Base-by-base conservation (phyloP, 129 eudicot genomes). In the Helichrysum umbraculigerum region DNA sequence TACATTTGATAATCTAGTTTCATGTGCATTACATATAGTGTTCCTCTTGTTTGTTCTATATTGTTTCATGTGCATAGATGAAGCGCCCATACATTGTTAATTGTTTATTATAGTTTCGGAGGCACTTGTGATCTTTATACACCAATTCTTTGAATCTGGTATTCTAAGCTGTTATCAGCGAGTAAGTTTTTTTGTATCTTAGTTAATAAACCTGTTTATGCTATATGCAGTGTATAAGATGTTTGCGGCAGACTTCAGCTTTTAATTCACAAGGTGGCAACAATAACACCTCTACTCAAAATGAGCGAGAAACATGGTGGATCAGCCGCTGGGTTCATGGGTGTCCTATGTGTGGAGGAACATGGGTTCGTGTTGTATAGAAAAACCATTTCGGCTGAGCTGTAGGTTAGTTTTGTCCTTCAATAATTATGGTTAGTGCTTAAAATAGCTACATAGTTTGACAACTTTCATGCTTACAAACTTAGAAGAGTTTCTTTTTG, bases 281-380 rank as follows among this genome's bases (percentile, higher is more conserved):
- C 44, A 76, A 32, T 28, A 78, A 64, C 76, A 19, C 87, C 35
- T 29, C 91, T 57, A 80, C 79, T 72, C 96, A 90, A 72, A 84
- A 78, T 64, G 97, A 94, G 73, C 79, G 87, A 78, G 97, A 94
- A 80, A 79, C 65, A 4, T 94, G 91, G 90, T 93, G 98, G 98
- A 87, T 94, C 77, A 87, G 97, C 81, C 96, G 98, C 14, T 94
- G 98, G 98, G 93, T 87, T 54, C 85, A 77, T 79, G 96, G 98
- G 6, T 94, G 98, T 81, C 98, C 98, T 14, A 94, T 94, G 93
- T 94, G 98, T 79, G 98, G 98, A 34, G 98, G 98, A 66, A 84
- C 96, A 14, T 94, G 98, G 98, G 98, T 94, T 83, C 96, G 97
- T 65, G 98, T 94, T 79, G 97, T 88, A 65, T 93, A 88, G 72